Evolutionary conservation across 805 yeast genomes (phyloP).

Genomic region (Cyberlindnera samutprakarnensis): DNA sequence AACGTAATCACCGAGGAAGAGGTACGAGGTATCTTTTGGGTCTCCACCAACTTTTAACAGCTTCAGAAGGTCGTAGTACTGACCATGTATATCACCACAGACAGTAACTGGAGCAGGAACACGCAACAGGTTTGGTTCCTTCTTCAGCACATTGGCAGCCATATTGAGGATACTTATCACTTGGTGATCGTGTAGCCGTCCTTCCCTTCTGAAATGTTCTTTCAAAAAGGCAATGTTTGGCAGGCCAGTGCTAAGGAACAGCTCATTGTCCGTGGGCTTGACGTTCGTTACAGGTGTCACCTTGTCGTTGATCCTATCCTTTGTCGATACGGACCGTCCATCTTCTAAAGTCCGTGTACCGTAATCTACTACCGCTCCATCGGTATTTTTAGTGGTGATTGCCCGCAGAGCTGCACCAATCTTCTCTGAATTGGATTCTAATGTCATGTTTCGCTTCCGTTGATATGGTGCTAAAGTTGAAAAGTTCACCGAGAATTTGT

Average conservation of each 20-base stretch:
- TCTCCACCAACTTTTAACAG: constrained; percentile 91
- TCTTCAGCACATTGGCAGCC: constrained; percentile 55
- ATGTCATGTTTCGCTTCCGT: not conserved
- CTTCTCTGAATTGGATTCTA: constrained; percentile 36
- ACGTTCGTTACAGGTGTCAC: constrained; percentile 63
- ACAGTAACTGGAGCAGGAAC: constrained; percentile 93
- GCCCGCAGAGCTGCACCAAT: constrained; percentile 62
- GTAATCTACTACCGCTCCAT: constrained; percentile 23
- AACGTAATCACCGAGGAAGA: constrained; percentile 90
- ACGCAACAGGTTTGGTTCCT: constrained; percentile 72
- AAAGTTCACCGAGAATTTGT: too few species aligned
- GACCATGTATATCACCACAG: constrained; percentile 98
- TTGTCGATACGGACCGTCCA: constrained; percentile 41
- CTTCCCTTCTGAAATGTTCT: constrained; percentile 73
- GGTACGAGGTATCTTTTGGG: constrained; percentile 66
- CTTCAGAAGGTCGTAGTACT: constrained; percentile 82
- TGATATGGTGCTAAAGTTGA: too few species aligned
- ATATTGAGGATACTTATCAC: constrained; percentile 54
- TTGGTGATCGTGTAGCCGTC: constrained; percentile 67
- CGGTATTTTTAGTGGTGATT: constrained; percentile 36
- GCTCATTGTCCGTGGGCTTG: constrained; percentile 59
- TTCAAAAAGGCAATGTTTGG: constrained; percentile 70
- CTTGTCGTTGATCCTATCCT: constrained; percentile 37
- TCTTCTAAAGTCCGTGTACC: constrained; percentile 38
- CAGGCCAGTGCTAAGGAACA: constrained; percentile 52